Conservation (phyloP, 2,329 filamentous ascomycete species). For the Xylariaceae sp. region DNA sequence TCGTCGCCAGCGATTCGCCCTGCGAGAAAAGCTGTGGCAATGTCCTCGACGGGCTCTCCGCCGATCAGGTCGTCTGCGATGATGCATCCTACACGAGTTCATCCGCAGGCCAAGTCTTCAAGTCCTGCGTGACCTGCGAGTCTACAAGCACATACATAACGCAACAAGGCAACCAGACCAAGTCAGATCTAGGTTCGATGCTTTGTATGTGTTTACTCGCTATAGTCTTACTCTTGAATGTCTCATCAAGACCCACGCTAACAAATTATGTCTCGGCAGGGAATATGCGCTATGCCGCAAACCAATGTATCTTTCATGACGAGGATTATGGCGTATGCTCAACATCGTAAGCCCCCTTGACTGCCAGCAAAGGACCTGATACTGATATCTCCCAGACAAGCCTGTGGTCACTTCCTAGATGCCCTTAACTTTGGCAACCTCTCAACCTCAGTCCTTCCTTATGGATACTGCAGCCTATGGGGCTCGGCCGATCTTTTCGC, state of each 20-base stretch:
- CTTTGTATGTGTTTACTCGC: conserved; percentile 52
- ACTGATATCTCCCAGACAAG: too few species aligned
- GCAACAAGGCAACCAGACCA: conserved; percentile 31
- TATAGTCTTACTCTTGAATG: not conserved
- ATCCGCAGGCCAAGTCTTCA: conserved; percentile 45
- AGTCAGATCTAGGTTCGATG: conserved; percentile 49
- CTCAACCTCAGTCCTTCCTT: conserved; percentile 40
- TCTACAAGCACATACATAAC: conserved; percentile 45
- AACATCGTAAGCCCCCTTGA: conserved; percentile 42
- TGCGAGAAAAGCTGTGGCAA: conserved; percentile 53
- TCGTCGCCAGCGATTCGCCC: conserved; percentile 35
- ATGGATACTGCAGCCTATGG: conserved; percentile 54
- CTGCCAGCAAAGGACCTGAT: conserved; percentile 37
- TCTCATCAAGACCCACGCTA: conserved; percentile 4
- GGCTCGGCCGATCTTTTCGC: conserved; percentile 33
- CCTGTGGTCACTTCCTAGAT: conserved; percentile 46
- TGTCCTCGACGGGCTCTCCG: conserved; percentile 42
- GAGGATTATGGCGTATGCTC: conserved; percentile 43
- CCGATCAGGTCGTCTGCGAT: conserved; percentile 46
- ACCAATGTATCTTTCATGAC: conserved; percentile 50
- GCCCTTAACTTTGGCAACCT: conserved; percentile 49
- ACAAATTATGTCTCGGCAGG: conserved; percentile 41
- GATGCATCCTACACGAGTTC: conserved; percentile 35
- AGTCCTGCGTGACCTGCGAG: conserved; percentile 51
- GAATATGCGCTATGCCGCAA: conserved; percentile 54